Evolutionary conservation across 2,329 filamentous ascomycete genomes (phyloP).

Genomic region (Apiospora pterosperma): DNA sequence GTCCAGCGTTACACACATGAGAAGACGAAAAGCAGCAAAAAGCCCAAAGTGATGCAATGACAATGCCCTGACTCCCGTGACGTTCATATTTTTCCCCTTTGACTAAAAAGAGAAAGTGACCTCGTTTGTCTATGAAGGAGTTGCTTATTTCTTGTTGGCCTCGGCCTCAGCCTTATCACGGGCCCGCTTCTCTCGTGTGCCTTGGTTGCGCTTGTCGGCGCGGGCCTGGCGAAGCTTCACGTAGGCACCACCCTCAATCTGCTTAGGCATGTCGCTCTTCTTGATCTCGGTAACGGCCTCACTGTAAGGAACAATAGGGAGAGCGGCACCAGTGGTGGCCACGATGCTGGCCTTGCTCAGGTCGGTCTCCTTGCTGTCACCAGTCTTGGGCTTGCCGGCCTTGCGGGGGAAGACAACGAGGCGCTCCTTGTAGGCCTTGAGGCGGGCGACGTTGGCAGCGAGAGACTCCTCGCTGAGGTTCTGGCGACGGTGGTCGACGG

Average conservation of each 20-base stretch:
- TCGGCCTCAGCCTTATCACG: constrained; percentile 85
- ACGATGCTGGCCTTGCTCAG: constrained; percentile 61
- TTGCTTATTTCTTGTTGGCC: constrained; percentile 77
- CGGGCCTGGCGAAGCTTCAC: constrained; percentile 79
- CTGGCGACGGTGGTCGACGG: constrained; percentile 93
- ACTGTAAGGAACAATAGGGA: constrained; percentile 71
- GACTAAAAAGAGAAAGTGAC: not conserved
- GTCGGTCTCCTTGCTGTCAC: constrained; percentile 81
- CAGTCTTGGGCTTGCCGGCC: constrained; percentile 89
- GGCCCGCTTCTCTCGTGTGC: constrained; percentile 88
- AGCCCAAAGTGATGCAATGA: constrained; percentile 23
- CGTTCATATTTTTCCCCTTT: constrained; percentile 14
- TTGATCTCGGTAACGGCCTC: constrained; percentile 70
- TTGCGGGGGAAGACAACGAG: constrained; percentile 98
- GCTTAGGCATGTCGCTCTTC: constrained; percentile 75
- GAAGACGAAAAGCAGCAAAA: constrained; percentile 24
- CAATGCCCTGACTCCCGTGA: constrained; percentile 31
- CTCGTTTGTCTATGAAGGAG: constrained; percentile 8
- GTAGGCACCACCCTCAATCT: constrained; percentile 81
- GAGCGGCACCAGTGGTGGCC: constrained; percentile 50
- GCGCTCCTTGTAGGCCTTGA: constrained; percentile 95
- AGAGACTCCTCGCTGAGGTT: constrained; percentile 97
- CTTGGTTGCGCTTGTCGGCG: constrained; percentile 76
- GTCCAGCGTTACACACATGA: constrained; percentile 4
- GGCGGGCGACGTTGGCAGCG: constrained; percentile 90